Evolutionary conservation across 2,329 filamentous ascomycete species (phyloP).

Genomic region (Clarireedia sp.): DNA sequence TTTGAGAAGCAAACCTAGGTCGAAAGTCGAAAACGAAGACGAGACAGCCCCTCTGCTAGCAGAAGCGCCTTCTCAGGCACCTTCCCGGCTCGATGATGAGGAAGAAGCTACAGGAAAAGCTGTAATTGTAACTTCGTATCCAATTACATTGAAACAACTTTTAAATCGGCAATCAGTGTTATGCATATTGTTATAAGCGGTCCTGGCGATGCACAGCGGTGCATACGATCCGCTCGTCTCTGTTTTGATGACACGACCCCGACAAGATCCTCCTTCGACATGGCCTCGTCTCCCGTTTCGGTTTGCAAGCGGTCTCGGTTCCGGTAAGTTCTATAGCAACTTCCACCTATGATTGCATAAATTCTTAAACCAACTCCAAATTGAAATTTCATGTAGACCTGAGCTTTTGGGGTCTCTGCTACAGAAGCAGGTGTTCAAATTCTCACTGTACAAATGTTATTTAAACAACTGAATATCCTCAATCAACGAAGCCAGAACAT

Average conservation of each 20-base stretch:
- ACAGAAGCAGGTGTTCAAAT: too few species aligned
- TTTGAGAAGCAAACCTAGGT: not conserved
- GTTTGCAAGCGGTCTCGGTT: not conserved
- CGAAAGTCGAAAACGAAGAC: not conserved
- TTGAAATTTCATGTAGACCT: too few species aligned
- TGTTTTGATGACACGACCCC: not conserved
- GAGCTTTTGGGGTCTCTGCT: too few species aligned
- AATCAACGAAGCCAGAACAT: too few species aligned
- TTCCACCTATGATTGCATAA: too few species aligned
- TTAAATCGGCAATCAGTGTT: not conserved
- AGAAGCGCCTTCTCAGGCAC: not conserved
- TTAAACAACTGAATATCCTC: too few species aligned
- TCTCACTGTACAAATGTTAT: too few species aligned
- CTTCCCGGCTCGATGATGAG: not conserved
- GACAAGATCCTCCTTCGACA: not conserved
- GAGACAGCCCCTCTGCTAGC: not conserved
- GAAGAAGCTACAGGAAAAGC: not conserved
- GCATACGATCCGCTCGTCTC: not conserved
- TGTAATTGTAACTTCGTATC: too few species aligned
- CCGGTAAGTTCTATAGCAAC: not conserved
- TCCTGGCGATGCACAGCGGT: not conserved
- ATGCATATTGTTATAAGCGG: not conserved
- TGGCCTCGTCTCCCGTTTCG: not conserved
- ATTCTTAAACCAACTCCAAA: too few species aligned
- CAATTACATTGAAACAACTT: not conserved